Percentiles rank a stretch among this genome's conserved stretches.
phyloP scores from a whole-genome alignment of 345 rosid genomes.

The Aurinia saxatilis region DNA sequence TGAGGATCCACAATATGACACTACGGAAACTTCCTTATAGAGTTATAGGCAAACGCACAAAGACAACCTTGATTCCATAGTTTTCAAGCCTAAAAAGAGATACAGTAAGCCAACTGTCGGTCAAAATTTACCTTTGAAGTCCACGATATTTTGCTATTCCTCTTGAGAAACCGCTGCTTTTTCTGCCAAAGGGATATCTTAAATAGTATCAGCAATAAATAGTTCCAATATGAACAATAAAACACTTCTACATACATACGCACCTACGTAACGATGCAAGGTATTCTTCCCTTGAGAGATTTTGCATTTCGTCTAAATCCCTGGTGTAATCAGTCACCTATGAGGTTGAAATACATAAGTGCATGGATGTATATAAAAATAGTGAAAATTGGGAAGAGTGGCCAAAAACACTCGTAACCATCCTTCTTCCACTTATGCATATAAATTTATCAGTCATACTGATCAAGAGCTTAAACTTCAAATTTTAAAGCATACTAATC shows the following conservation, averaged over 20 bases:
- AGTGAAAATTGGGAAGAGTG: background rate
- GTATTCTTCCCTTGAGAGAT: conserved; percentile 87
- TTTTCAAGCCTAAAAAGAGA: background rate
- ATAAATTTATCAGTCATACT: background rate
- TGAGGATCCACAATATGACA: background rate
- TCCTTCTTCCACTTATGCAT: background rate
- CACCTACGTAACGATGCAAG: conserved; percentile 94
- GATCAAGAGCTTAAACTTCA: background rate
- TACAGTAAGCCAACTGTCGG: background rate
- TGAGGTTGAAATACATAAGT: conserved; percentile 24
- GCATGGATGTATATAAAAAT: background rate
- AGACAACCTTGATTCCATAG: background rate
- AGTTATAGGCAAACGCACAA: background rate
- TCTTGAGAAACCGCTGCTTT: conserved; percentile 96
- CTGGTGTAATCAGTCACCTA: conserved; percentile 90
- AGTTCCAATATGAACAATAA: background rate
- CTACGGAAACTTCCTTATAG: background rate
- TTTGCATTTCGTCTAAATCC: conserved; percentile 99
- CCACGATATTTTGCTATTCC: conserved; percentile 93
- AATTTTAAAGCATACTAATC: conserved; percentile 6
- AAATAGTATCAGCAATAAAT: conserved; percentile 30
- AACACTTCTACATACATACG: conserved; percentile 14
- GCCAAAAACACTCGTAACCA: background rate
- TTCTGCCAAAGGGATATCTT: conserved; percentile 52
- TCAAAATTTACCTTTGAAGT: conserved; percentile 62